Conservation (phyloP, 2,329 filamentous ascomycete genomes). For the Colletotrichum sp. region DNA sequence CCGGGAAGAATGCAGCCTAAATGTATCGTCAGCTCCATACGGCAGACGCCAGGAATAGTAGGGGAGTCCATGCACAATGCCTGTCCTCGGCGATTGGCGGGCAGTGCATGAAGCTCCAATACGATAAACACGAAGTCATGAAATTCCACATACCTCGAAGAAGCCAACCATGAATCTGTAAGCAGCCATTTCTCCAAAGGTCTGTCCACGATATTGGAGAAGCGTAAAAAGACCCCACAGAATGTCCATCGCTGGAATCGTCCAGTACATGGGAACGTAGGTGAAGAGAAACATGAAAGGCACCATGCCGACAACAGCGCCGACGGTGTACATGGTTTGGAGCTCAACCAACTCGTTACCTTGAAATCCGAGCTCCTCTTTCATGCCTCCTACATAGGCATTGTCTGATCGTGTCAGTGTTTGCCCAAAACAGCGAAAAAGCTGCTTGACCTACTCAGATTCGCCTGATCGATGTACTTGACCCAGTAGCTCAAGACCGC, state of each 20-base stretch:
- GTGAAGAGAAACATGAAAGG: constrained; percentile 33
- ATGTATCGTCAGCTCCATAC: constrained; percentile 25
- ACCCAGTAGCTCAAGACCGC: constrained; percentile 35
- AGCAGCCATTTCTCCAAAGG: constrained; percentile 23
- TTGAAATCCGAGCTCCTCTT: constrained; percentile 26
- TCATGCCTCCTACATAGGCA: constrained; percentile 33
- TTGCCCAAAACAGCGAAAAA: constrained; percentile 13
- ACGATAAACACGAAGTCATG: constrained; percentile 37
- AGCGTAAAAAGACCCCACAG: constrained; percentile 63
- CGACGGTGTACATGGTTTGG: constrained; percentile 28
- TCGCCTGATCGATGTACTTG: constrained; percentile 30
- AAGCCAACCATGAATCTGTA: constrained; percentile 38
- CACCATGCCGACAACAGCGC: constrained; percentile 29
- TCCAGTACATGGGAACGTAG: constrained; percentile 32
- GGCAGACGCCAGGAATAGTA: too few relatives aligned
- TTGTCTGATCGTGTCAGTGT: constrained; percentile 47
- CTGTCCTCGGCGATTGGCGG: too few relatives aligned
- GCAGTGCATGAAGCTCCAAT: constrained; percentile 23
- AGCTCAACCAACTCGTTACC: constrained; percentile 31
- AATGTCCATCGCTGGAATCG: constrained; percentile 41
- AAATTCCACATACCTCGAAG: constrained; percentile 23
- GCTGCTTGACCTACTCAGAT: constrained; percentile 25
- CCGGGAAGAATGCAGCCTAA: constrained; percentile 38
- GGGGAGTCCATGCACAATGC: too few relatives aligned
- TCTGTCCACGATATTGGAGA: constrained; percentile 32